Evolutionary conservation across 2,329 filamentous ascomycete genomes (phyloP).

Genomic region (Leptographium radiaticola): DNA sequence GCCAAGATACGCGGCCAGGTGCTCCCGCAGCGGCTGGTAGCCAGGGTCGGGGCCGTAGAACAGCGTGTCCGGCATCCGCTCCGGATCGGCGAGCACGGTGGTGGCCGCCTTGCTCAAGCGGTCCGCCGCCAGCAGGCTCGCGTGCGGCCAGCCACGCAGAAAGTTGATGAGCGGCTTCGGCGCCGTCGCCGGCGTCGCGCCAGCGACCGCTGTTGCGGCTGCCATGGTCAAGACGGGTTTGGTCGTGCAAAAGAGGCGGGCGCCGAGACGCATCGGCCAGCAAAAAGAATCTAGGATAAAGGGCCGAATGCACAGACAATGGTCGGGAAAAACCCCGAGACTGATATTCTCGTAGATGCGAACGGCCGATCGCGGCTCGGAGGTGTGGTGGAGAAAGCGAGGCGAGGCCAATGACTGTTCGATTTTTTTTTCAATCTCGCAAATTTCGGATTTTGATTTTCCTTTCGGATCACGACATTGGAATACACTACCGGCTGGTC

Average conservation of each 20-base stretch:
- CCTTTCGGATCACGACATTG: too few species aligned
- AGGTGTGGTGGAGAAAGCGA: background rate
- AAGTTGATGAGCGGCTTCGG: conserved; percentile 42
- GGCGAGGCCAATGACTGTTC: background rate
- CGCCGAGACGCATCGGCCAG: background rate
- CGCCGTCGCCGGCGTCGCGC: background rate
- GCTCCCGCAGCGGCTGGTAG: conserved; percentile 52
- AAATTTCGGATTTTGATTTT: background rate
- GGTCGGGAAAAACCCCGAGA: too few species aligned
- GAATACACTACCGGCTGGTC: too few species aligned
- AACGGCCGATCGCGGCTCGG: background rate
- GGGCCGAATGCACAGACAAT: too few species aligned
- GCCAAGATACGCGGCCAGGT: conserved; percentile 58
- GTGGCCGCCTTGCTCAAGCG: conserved; percentile 49
- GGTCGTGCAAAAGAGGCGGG: background rate
- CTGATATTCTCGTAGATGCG: background rate
- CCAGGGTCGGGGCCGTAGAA: conserved; percentile 72
- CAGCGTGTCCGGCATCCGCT: conserved; percentile 49
- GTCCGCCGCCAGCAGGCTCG: conserved; percentile 48
- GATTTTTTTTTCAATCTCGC: background rate
- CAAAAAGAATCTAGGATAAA: background rate
- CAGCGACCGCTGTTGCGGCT: background rate
- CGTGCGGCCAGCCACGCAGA: conserved; percentile 54
- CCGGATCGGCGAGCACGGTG: conserved; percentile 42
- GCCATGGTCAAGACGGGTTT: background rate